These are phyloP conservation scores for Petunia hybrid DNA, from an alignment of 305 asterid species.

Conservation along the genomic window DNA sequence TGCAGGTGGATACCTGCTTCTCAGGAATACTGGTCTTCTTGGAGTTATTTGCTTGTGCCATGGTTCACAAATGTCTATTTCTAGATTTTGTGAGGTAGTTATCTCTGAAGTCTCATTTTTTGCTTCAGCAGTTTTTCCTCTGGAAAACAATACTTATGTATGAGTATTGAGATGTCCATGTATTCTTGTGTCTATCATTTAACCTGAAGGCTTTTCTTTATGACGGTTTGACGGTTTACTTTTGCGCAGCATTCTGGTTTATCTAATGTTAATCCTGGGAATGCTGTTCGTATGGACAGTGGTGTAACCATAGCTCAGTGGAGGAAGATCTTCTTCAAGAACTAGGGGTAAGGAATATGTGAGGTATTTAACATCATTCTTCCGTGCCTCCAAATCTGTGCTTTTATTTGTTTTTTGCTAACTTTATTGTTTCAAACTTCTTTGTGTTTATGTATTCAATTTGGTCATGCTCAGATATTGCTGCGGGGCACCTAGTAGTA, in stretches of 20 bases:
- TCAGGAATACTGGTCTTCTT: conserved; percentile 59
- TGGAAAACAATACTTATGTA: conserved; percentile 33
- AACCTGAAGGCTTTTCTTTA: conserved; percentile 23
- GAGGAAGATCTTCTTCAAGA: conserved; percentile 55
- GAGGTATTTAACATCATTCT: conserved; percentile 32
- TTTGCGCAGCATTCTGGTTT: conserved; percentile 72
- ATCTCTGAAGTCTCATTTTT: conserved; percentile 29
- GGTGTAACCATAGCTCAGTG: conserved; percentile 70
- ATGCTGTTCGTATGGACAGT: conserved; percentile 57
- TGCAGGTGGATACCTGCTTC: conserved; percentile 64
- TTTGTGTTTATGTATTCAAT: conserved; percentile 14
- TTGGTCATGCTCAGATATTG: neutral
- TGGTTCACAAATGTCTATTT: conserved; percentile 67
- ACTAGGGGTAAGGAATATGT: conserved; percentile 53
- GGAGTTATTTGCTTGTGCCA: conserved; percentile 80
- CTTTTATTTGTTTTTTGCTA: conserved; percentile 3
- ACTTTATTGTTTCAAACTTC: neutral
- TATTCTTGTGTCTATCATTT: neutral
- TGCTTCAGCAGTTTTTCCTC: conserved; percentile 27
- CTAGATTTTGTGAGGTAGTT: conserved; percentile 67
- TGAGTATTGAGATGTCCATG: conserved; percentile 21
- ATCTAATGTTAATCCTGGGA: conserved; percentile 61
- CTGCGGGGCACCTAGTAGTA: neutral
- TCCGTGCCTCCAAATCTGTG: neutral
- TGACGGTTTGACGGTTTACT: conserved; percentile 34